Evolutionary conservation across 495 filamentous ascomycete genomes (phyloP).

Genomic region (Penicillium mononematosum): DNA sequence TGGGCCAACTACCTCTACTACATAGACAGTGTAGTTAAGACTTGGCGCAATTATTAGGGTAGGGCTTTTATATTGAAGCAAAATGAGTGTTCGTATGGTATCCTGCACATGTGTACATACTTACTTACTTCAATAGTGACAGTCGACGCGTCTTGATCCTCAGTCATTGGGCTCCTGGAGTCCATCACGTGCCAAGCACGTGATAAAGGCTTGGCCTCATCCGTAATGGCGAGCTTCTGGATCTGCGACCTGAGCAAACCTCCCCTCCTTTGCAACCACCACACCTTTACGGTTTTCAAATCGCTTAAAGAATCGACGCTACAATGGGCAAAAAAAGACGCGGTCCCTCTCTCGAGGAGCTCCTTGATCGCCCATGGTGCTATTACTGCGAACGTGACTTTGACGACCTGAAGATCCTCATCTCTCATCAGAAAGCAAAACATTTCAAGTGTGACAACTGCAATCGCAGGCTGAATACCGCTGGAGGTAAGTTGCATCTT

Average conservation of each 20-base stretch:
- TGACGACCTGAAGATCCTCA: constrained; percentile 92
- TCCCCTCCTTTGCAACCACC: background rate
- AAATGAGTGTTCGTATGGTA: too few relatives aligned
- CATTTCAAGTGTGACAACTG: constrained; percentile 97
- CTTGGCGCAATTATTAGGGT: too few relatives aligned
- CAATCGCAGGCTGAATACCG: constrained; percentile 83
- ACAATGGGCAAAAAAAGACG: constrained; percentile 82
- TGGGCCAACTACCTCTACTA: too few relatives aligned
- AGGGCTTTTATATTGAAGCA: too few relatives aligned
- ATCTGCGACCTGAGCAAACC: background rate
- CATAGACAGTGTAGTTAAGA: too few relatives aligned
- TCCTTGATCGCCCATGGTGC: constrained; percentile 88
- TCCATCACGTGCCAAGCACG: background rate
- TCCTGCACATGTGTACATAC: too few relatives aligned
- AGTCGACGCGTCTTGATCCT: too few relatives aligned
- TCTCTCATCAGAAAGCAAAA: constrained; percentile 95
- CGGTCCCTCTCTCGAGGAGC: constrained; percentile 81
- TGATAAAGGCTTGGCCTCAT: background rate
- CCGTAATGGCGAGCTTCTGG: background rate
- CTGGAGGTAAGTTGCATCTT: constrained; percentile 68
- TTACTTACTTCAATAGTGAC: too few relatives aligned
- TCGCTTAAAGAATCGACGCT: background rate
- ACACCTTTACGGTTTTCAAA: background rate
- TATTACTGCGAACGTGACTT: constrained; percentile 99
- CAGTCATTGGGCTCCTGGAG: too few relatives aligned